Base-by-base conservation (phyloP, 495 filamentous ascomycete species). In the Aspergillus affinis region DNA sequence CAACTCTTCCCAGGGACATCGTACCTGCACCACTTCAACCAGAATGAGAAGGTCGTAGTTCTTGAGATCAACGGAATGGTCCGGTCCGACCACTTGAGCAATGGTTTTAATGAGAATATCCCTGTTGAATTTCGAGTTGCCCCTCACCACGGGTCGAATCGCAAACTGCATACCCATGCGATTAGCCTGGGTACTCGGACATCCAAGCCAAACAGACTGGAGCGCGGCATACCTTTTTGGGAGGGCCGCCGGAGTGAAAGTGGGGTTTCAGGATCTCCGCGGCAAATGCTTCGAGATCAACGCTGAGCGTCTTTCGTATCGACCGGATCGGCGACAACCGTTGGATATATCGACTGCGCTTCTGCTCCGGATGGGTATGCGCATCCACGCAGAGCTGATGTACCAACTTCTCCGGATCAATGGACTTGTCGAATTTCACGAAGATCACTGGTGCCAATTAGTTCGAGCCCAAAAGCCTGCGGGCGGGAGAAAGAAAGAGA, bases 1-100 rank as follows among this genome's bases (percentile, higher is more conserved):
- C 53, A 12, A 20, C 47, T 2, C 44, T 18, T 29, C 17, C 5
- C 0, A 19, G 3, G 29, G 15, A 9, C 29, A 59, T 73, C 84
- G 69, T 78, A 95, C 93, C 83, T 94, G 87, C 71, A 89, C 93
- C 20, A 99, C 79, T 65, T 96, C 90, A 32, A 98, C 87, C 41
- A 97, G 74, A 63, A 99, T 92, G 29, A 94, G 81, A 61, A 90
- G 77, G 72, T 98, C 92, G 30, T 91, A 92, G 26, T 84, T 81
- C 30, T 78, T 88, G 20, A 99, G 81, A 69, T 97, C 86, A 54
- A 98, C 94, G 20, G 85, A 88, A 69, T 98, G 95, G 32, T 80
- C 75, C 9, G 77, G 68, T 0, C 88, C 88, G 23, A 90, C 86
- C 13, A 78, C 73, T 32, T 81, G 78, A 3, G 94, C 94, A 29